Conservation (phyloP, 2,329 filamentous ascomycete genomes). For the Colletotrichum destructivum region DNA sequence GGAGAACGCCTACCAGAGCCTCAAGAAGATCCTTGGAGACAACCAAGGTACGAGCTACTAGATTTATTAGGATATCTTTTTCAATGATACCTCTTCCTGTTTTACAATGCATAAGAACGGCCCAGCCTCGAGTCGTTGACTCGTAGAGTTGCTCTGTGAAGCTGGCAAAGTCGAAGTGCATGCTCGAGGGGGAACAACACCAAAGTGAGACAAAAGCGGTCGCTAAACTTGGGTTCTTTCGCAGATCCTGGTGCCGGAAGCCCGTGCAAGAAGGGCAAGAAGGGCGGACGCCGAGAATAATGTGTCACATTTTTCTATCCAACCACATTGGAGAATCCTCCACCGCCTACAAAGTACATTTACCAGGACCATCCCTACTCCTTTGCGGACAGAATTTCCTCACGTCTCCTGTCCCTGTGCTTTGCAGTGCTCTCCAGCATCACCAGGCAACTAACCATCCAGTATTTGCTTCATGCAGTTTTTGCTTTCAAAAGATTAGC, state of each 20-base stretch:
- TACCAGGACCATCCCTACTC: too few relatives aligned
- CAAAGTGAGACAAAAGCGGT: constrained; percentile 21
- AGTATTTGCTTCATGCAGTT: too few relatives aligned
- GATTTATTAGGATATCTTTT: constrained; percentile 18
- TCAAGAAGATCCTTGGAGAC: constrained; percentile 15
- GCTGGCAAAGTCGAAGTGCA: background rate
- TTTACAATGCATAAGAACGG: background rate
- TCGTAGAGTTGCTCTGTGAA: background rate
- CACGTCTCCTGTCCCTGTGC: too few relatives aligned
- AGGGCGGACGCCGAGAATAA: constrained; percentile 14
- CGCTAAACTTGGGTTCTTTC: constrained; percentile 27
- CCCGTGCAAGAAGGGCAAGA: constrained; percentile 32
- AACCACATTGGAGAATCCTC: too few relatives aligned
- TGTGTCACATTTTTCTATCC: too few relatives aligned
- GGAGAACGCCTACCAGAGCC: constrained; percentile 36
- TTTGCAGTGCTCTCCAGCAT: too few relatives aligned
- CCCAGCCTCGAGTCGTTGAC: too few relatives aligned
- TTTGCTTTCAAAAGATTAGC: too few relatives aligned
- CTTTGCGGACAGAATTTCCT: too few relatives aligned
- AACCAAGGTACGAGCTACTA: constrained; percentile 34
- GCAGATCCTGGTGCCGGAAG: constrained; percentile 2
- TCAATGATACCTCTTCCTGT: background rate
- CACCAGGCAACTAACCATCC: too few relatives aligned
- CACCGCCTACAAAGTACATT: too few relatives aligned
- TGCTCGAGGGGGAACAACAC: background rate